Conservation (phyloP, 2,329 filamentous ascomycete genomes). For the Cladosporium sp. region DNA sequence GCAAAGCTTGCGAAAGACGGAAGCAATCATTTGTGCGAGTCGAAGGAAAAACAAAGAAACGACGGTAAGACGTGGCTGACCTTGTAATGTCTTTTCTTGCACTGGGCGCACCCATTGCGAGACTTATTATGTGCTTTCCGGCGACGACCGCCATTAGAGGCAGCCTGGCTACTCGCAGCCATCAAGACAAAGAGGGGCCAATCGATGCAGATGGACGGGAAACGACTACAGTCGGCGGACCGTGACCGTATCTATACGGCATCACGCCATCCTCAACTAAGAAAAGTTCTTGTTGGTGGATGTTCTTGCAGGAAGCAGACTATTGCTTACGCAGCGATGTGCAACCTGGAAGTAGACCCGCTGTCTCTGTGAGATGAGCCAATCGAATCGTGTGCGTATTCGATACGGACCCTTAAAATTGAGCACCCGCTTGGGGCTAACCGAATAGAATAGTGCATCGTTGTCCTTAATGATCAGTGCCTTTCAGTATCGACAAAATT, state of each 20-base stretch:
- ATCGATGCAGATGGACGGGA: not conserved
- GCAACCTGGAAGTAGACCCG: too few relatives aligned
- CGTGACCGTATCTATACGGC: not conserved
- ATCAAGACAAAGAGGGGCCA: not conserved
- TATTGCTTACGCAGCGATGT: too few relatives aligned
- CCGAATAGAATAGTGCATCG: too few relatives aligned
- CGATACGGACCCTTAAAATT: too few relatives aligned
- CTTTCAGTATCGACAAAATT: too few relatives aligned
- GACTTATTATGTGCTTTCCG: slow-evolving; percentile 36
- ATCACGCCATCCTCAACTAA: not conserved
- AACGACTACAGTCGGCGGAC: not conserved
- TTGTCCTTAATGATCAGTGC: too few relatives aligned
- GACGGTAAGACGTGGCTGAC: slow-evolving; percentile 17
- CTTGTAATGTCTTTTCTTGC: slow-evolving; percentile 38
- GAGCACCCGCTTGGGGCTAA: too few relatives aligned
- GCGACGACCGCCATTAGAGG: slow-evolving; percentile 15
- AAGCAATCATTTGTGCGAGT: not conserved
- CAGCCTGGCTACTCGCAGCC: not conserved
- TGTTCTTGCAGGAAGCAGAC: not conserved
- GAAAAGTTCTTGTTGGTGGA: not conserved
- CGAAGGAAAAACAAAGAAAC: not conserved
- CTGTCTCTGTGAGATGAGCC: not conserved
- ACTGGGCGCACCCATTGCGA: slow-evolving; percentile 36
- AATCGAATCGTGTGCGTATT: not conserved
- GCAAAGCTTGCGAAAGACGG: not conserved